Percentiles rank a stretch among this genome's conserved stretches.
phyloP scores from a whole-genome alignment of 345 rosid species.

The Iberis pinnata region DNA sequence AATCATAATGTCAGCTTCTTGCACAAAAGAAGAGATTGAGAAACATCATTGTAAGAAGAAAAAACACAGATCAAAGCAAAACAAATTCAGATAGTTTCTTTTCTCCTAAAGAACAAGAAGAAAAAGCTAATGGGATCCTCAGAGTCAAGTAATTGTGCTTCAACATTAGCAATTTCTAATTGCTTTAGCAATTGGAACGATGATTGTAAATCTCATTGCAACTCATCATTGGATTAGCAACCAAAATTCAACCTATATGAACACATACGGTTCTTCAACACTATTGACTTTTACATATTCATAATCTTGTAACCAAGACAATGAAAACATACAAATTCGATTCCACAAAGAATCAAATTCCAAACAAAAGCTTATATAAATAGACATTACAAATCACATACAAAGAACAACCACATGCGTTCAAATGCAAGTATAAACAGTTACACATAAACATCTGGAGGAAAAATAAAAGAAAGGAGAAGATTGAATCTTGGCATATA shows the following conservation, averaged over 20 bases:
- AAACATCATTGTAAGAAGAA: conserved; percentile 2
- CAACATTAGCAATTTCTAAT: conserved; percentile 25
- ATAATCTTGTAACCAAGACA: no score
- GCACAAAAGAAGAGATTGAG: no score
- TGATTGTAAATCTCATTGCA: conserved; percentile 18
- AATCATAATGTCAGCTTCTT: no score
- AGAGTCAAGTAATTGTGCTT: conserved; percentile 21
- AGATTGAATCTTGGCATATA: conserved; percentile 15
- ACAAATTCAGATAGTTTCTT: no score
- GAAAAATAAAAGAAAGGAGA: not conserved
- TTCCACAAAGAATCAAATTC: not conserved
- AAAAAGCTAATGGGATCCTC: conserved; percentile 15
- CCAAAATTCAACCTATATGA: not conserved
- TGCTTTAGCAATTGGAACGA: conserved; percentile 36
- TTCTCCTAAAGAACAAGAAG: no score
- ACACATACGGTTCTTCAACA: no score
- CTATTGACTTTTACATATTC: no score
- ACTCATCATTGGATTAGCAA: conserved; percentile 26
- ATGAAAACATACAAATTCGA: not conserved
- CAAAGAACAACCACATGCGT: not conserved
- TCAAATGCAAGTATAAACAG: not conserved
- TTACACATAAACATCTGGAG: conserved; percentile 1
- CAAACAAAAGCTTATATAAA: conserved; percentile 12
- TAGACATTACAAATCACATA: conserved; percentile 4
- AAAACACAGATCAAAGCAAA: not conserved